phyloP scores from a whole-genome alignment of 176 grass and related monocot species.

The Oryza longistaminata region DNA sequence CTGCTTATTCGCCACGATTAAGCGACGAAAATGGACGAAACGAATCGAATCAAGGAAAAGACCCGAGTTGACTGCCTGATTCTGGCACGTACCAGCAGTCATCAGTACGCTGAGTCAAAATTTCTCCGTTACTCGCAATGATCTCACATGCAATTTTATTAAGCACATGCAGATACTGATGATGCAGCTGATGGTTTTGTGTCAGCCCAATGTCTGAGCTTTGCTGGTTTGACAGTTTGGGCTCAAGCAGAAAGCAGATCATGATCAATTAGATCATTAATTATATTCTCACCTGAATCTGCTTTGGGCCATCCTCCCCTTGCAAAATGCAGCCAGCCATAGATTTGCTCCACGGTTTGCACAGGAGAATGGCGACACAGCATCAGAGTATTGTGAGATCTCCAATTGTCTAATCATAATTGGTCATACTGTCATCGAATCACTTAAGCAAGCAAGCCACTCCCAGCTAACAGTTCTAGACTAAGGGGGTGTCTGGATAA shows the following conservation, averaged over 20 bases:
- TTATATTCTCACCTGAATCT: constrained; percentile 2
- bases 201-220: background rate
- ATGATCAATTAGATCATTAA: background rate
- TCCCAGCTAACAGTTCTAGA: background rate
- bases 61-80: background rate
- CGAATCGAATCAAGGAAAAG: background rate
- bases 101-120: background rate
- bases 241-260: background rate
- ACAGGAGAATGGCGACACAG: background rate
- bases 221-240: background rate
- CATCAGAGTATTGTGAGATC: background rate
- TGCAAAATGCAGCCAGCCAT: background rate
- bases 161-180: background rate
- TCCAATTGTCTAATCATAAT: background rate
- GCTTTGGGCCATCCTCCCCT: background rate
- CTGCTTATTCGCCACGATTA: background rate
- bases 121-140: background rate
- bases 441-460: background rate
- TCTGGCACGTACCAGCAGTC: background rate
- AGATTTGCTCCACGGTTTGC: background rate
- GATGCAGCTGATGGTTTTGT: background rate
- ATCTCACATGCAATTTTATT: background rate
- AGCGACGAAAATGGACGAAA: background rate
- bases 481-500: too few species aligned
- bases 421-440: background rate